Conservation (phyloP, 495 filamentous ascomycete species). For the Penicillium angulare region DNA sequence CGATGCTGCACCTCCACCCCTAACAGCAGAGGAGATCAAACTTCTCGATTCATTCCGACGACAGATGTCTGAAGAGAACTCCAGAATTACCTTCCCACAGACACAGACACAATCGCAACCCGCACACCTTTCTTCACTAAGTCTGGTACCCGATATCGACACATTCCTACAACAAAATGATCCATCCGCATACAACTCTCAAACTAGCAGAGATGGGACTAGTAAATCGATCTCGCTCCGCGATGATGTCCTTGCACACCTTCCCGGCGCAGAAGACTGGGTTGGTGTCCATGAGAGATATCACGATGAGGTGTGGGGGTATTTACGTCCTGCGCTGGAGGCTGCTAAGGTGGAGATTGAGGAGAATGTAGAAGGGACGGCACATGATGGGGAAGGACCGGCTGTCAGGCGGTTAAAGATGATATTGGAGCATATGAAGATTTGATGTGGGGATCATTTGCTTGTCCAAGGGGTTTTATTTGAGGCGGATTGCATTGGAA, state of each 20-base stretch:
- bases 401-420: slow-evolving; percentile 50
- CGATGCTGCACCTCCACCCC: slow-evolving; percentile 15
- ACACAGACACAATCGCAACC: not conserved
- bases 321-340: slow-evolving; percentile 58
- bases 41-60: slow-evolving; percentile 40
- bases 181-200: not conserved
- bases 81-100: not conserved
- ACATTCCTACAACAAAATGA: slow-evolving; percentile 26
- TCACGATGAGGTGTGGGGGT: slow-evolving; percentile 79
- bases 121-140: slow-evolving; percentile 22
- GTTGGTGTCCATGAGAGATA: slow-evolving; percentile 62
- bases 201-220: not conserved
- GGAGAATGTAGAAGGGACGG: slow-evolving; percentile 17
- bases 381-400: slow-evolving; percentile 30
- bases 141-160: slow-evolving; percentile 47
- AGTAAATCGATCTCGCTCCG: slow-evolving; percentile 14
- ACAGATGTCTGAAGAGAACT: slow-evolving; percentile 1
- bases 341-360: slow-evolving; percentile 62
- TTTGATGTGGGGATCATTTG: slow-evolving; percentile 14
- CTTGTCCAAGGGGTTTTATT: too few relatives aligned
- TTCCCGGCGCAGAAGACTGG: slow-evolving; percentile 53
- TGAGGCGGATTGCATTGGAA: too few relatives aligned
- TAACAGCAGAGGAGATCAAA: slow-evolving; percentile 26
- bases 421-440: slow-evolving; percentile 48
- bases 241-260: slow-evolving; percentile 27